Conservation (phyloP, 2,329 filamentous ascomycete genomes). For the Chaetothyriales sp. region DNA sequence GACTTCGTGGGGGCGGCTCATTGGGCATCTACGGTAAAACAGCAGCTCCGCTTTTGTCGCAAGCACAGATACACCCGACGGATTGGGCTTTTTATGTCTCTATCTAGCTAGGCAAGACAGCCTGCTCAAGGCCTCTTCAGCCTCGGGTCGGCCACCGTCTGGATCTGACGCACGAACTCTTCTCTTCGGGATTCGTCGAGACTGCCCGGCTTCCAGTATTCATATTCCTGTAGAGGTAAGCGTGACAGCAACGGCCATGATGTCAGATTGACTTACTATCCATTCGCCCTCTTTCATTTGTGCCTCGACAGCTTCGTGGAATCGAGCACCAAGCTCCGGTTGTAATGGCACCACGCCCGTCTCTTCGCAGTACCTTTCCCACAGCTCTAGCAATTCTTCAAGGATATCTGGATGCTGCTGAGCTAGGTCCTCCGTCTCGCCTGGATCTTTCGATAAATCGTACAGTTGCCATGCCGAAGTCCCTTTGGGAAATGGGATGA, state of each 20-base stretch:
- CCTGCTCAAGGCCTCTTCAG: slow-evolving; percentile 1
- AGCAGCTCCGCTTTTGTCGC: too few relatives aligned
- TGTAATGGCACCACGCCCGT: slow-evolving; percentile 34
- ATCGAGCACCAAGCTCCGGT: slow-evolving; percentile 41
- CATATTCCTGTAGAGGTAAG: slow-evolving; percentile 34
- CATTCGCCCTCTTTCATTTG: slow-evolving; percentile 53
- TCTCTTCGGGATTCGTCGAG: slow-evolving; percentile 32
- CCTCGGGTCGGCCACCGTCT: slow-evolving; percentile 14
- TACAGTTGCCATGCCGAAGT: slow-evolving; percentile 46
- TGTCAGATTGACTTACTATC: slow-evolving; percentile 27
- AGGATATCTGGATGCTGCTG: slow-evolving; percentile 32
- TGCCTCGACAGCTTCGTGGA: slow-evolving; percentile 47
- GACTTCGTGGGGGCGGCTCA: too few relatives aligned
- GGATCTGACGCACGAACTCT: slow-evolving; percentile 23
- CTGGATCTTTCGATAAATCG: slow-evolving; percentile 38
- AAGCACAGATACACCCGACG: too few relatives aligned
- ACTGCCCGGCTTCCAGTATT: slow-evolving; percentile 47
- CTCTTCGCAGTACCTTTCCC: slow-evolving; percentile 32
- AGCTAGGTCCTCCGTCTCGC: slow-evolving; percentile 36
- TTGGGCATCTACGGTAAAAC: too few relatives aligned
- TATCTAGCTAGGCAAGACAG: too few relatives aligned
- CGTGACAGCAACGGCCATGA: neutral
- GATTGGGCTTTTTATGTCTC: too few relatives aligned
- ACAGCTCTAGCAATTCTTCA: slow-evolving; percentile 37
- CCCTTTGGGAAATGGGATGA: slow-evolving; percentile 43